Evolutionary conservation across 2,329 filamentous ascomycete species (phyloP).

Genomic region (Phialophora verrucosa): DNA sequence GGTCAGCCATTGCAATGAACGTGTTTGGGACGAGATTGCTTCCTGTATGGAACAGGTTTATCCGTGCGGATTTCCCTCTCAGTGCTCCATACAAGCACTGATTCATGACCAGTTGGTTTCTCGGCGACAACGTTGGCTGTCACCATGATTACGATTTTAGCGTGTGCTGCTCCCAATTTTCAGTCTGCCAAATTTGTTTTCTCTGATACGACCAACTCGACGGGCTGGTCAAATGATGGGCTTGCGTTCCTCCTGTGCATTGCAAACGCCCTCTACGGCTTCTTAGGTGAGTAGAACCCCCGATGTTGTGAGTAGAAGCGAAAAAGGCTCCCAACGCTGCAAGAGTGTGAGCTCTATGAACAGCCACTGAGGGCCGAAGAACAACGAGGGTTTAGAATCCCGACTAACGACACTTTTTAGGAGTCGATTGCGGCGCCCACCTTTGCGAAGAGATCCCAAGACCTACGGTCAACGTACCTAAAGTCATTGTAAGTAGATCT

Average conservation of each 20-base stretch:
- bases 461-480: slow-evolving; percentile 47
- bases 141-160: slow-evolving; percentile 37
- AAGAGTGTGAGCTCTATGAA: background rate
- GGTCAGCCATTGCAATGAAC: slow-evolving; percentile 23
- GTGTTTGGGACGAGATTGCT: slow-evolving; percentile 22
- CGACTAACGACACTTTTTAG: slow-evolving; percentile 8
- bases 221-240: slow-evolving; percentile 45
- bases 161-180: slow-evolving; percentile 29
- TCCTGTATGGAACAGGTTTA: slow-evolving; percentile 27
- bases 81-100: background rate
- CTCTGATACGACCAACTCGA: slow-evolving; percentile 48
- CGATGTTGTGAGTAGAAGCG: background rate
- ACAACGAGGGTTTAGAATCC: background rate
- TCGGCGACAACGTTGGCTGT: slow-evolving; percentile 30
- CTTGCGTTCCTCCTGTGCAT: slow-evolving; percentile 41
- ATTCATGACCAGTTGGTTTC: slow-evolving; percentile 20
- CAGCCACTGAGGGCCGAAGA: no score
- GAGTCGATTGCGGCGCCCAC: slow-evolving; percentile 30
- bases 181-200: slow-evolving; percentile 42
- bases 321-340: background rate
- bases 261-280: slow-evolving; percentile 35
- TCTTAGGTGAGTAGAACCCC: slow-evolving; percentile 1
- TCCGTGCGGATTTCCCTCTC: slow-evolving; percentile 9
- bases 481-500: slow-evolving; percentile 39
- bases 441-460: slow-evolving; percentile 35